phyloP scores from a whole-genome alignment of 371 early-diverging fungal species.

The Mortierella sp. region DNA sequence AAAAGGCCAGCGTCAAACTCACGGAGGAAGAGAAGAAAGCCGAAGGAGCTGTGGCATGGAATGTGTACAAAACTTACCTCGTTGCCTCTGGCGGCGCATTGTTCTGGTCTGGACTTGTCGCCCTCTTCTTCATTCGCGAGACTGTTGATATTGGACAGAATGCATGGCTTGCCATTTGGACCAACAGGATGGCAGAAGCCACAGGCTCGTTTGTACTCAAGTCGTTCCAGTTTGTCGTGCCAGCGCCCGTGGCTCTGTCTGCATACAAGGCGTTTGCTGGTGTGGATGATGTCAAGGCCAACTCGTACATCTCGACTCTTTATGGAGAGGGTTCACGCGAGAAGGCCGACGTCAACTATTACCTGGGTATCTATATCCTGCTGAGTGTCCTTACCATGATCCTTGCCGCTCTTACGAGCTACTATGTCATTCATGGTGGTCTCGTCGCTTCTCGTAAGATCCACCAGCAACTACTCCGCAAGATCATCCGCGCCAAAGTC shows the following conservation, averaged over 20 bases:
- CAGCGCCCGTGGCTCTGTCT: constrained; percentile 20
- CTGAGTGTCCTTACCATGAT: constrained; percentile 56
- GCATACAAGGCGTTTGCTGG: constrained; percentile 28
- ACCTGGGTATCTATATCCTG: constrained; percentile 58
- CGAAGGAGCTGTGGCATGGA: constrained; percentile 70
- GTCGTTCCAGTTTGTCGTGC: constrained; percentile 15
- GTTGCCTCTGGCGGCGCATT: constrained; percentile 69
- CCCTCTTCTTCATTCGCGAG: constrained; percentile 63
- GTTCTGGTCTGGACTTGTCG: constrained; percentile 60
- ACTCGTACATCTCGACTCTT: constrained; percentile 12
- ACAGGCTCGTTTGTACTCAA: constrained; percentile 31
- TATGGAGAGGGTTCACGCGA: constrained; percentile 20
- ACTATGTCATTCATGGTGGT: constrained; percentile 57
- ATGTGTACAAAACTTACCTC: constrained; percentile 72
- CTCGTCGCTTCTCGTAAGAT: constrained; percentile 57
- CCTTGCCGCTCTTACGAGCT: constrained; percentile 47
- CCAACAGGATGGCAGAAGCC: constrained; percentile 23
- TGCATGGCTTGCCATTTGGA: constrained; percentile 46
- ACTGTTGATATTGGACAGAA: constrained; percentile 57
- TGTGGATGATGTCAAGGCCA: not conserved
- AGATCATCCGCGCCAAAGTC: constrained; percentile 69
- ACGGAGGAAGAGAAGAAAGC: constrained; percentile 73
- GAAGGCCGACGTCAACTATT: constrained; percentile 51
- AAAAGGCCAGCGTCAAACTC: constrained; percentile 62
- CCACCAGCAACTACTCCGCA: constrained; percentile 59